Evolutionary conservation across 345 rosid species (phyloP), one percentile per base, ranked within the genome.

Genomic region (Toxicodendron radicans): DNA sequence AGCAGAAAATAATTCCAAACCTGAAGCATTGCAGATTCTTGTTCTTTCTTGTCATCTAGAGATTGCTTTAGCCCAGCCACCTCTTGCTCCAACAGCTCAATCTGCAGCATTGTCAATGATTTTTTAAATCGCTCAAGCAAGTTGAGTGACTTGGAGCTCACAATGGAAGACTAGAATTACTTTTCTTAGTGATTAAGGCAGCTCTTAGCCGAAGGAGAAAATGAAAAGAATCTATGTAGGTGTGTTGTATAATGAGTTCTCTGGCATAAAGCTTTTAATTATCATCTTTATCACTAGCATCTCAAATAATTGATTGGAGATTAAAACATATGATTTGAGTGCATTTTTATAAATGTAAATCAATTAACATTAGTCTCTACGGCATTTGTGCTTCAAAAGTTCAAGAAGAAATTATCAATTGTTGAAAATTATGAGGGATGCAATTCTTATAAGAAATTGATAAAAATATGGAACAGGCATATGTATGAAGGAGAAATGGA

Each of bases 21-120:
- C 99, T 87, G 83, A 74, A 93, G 80, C 93, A 93, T 83, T 66
- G 97, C 94, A 71, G 82, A 59, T 90, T 95, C 99, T 80, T 92
- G 96, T 86, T 91, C 96, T 80, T 85, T 90, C 78, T 91, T 93
- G 67, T 95, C 93, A 59, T 86, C 70, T 62, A 95, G 93, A 72
- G 80, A 71, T 80, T 89, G 86, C 73, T 49, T 81, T 66, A 93
- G 81, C 23, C 85, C 89, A 73, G 66, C 73, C 21, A 88, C 80
- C 76, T 95, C 97, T 60, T 76, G 82, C 87, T 89, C 97, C 85
- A 93, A 73, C 72, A 79, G 83, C 83, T 93, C 98, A 82, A 89
- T 77, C 98, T 95, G 86, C 72, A 79, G 56, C 52, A 72, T 43
- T 41, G 20, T 27, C 67, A 64, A 70, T 53, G 41, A 71, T 58